A percentile compares a stretch with the other conserved stretches of the same genome.
phyloP scores from a whole-genome alignment of 2,329 filamentous ascomycete genomes.

The Fusarium acutatum region DNA sequence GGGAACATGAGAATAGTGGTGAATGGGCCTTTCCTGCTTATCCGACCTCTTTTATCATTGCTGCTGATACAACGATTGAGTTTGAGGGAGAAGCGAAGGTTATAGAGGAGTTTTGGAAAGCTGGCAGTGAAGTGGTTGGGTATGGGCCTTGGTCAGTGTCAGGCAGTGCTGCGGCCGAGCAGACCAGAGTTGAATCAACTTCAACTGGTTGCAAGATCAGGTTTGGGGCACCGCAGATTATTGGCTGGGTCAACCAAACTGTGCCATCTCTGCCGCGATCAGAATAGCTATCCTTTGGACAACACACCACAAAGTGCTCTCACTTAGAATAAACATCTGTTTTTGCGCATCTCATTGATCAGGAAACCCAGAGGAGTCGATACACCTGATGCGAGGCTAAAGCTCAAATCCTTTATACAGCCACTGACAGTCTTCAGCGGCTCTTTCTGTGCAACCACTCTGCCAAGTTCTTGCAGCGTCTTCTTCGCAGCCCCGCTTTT shows the following conservation, averaged over 20 bases:
- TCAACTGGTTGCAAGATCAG: background rate
- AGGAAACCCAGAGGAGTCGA: background rate
- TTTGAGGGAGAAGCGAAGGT: background rate
- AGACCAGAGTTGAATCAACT: background rate
- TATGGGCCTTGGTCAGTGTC: background rate
- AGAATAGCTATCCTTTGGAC: too few species aligned
- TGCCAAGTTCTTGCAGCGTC: background rate
- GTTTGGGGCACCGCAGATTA: background rate
- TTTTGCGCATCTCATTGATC: too few species aligned
- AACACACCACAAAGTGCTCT: too few species aligned
- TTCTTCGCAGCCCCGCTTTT: background rate
- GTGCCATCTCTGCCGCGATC: background rate
- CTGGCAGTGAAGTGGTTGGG: background rate
- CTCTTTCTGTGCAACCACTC: background rate
- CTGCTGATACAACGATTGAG: background rate
- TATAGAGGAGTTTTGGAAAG: background rate
- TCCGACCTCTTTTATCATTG: background rate
- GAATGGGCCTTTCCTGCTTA: background rate
- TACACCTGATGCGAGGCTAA: fast-evolving
- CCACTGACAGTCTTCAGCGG: background rate
- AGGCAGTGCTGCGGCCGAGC: background rate
- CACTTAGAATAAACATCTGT: background rate
- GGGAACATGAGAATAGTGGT: fast-evolving
- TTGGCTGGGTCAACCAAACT: background rate
- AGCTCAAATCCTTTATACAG: background rate